Percentiles rank a stretch among this genome's conserved stretches.
These are phyloP conservation scores for Debaryomyces coudertii DNA, from an alignment of 1,139 yeast species.

Conservation along the genomic window DNA sequence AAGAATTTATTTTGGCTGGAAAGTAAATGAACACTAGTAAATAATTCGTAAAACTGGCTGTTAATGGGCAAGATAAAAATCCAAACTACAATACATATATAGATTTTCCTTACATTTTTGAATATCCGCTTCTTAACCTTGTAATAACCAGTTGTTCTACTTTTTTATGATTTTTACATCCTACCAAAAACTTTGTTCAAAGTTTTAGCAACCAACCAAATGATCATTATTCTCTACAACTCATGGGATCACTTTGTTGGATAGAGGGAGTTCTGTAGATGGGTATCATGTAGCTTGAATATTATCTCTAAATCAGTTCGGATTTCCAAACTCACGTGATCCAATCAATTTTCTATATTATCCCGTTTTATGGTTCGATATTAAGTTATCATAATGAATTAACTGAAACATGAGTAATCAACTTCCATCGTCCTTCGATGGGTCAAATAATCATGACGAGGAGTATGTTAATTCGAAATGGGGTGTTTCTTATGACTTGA, in stretches of 20 bases:
- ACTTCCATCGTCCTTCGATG: conserved; percentile 31
- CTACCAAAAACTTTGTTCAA: not conserved
- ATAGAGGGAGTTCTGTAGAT: too few species aligned
- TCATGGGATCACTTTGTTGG: too few species aligned
- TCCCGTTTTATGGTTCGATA: not conserved
- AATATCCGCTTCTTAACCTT: not conserved
- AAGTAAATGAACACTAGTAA: conserved; percentile 7
- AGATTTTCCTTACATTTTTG: not conserved
- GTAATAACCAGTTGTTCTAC: not conserved
- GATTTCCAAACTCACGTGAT: not conserved
- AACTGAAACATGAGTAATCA: conserved; percentile 18
- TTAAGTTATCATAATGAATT: not conserved
- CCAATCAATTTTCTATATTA: not conserved
- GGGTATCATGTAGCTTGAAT: too few species aligned
- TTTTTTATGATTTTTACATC: not conserved
- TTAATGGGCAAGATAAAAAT: not conserved
- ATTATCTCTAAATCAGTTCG: not conserved
- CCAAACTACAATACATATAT: not conserved
- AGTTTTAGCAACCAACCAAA: too few species aligned
- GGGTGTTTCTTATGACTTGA: conserved; percentile 1
- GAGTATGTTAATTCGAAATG: conserved; percentile 22
- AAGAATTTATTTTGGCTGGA: conserved; percentile 63
- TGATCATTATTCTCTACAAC: too few species aligned
- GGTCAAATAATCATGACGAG: conserved; percentile 19
- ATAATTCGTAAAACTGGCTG: not conserved